Percentiles rank a stretch among this genome's conserved stretches.
Conservation (phyloP, 208 protist genomes). For the Endotrypanum monterogeii region DNA sequence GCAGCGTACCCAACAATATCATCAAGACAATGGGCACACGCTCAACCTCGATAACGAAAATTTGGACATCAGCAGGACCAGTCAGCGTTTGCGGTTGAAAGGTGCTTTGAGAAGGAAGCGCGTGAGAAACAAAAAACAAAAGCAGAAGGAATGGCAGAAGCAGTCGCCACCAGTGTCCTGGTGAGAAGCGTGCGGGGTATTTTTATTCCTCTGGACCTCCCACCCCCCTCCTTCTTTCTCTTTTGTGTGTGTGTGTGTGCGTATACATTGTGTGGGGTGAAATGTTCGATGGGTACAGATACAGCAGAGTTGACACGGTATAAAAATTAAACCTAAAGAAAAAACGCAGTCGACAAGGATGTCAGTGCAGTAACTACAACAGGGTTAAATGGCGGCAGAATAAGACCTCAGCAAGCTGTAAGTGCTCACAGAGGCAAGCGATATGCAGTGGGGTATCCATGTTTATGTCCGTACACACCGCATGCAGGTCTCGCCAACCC, state of each 20-base stretch:
- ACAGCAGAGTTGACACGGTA: not conserved
- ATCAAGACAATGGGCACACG: not conserved
- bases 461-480: not conserved
- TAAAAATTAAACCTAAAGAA: not conserved
- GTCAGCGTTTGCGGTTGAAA: not conserved
- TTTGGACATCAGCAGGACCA: not conserved
- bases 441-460: not conserved
- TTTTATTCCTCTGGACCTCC: not conserved
- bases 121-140: not conserved
- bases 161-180: not conserved
- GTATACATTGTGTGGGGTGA: not conserved
- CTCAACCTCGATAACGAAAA: not conserved
- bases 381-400: not conserved
- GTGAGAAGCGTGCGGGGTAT: not conserved
- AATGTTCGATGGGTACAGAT: not conserved
- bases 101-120: not conserved
- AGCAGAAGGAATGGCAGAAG: not conserved
- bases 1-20: not conserved
- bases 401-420: not conserved
- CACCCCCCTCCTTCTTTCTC: not conserved
- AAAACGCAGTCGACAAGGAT: not conserved
- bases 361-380: not conserved
- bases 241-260: too few relatives aligned
- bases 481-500: not conserved
- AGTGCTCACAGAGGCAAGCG: not conserved